phyloP scores from a whole-genome alignment of 1,284 basidiomycete species.

The Mycena sp. region DNA sequence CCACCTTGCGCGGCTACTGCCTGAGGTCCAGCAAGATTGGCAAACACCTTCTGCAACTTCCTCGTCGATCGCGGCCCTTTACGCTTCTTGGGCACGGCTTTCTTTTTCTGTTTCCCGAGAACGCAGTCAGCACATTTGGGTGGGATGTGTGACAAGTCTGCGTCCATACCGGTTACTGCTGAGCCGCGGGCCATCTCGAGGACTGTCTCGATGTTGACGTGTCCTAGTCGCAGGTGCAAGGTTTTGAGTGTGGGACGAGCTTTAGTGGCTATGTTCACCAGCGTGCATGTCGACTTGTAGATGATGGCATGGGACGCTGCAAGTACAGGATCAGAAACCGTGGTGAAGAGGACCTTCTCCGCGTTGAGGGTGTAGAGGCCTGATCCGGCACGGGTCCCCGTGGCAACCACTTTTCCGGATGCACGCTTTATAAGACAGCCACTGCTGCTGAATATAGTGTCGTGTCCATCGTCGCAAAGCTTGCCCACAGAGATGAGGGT shows the following conservation, averaged over 20 bases:
- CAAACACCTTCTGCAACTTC: conserved; percentile 41
- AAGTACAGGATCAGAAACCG: neutral
- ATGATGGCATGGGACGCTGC: neutral
- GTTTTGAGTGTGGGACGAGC: conserved; percentile 1
- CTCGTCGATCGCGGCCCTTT: conserved; percentile 32
- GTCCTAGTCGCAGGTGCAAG: conserved; percentile 11
- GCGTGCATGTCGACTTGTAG: neutral
- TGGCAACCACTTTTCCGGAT: conserved; percentile 6
- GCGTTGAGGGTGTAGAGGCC: conserved; percentile 1
- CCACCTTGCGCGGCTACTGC: no score
- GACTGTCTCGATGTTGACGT: conserved; percentile 7
- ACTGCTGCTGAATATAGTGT: neutral
- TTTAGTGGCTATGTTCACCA: conserved; percentile 6
- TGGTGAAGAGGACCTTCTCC: neutral
- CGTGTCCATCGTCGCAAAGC: conserved; percentile 11
- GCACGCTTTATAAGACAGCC: neutral
- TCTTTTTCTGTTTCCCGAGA: no score
- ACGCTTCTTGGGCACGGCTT: conserved; percentile 23
- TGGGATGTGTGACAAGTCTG: no score
- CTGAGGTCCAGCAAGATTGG: conserved; percentile 43
- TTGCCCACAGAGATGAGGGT: no score
- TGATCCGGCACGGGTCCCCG: neutral
- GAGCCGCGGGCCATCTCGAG: conserved; percentile 19
- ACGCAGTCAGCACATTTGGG: no score
- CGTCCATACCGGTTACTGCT: no score